Percentiles rank a stretch among this genome's conserved stretches.
These are phyloP conservation scores for Clitopilus hobsonii DNA, from an alignment of 768 basidiomycete species.

Conservation along the genomic window DNA sequence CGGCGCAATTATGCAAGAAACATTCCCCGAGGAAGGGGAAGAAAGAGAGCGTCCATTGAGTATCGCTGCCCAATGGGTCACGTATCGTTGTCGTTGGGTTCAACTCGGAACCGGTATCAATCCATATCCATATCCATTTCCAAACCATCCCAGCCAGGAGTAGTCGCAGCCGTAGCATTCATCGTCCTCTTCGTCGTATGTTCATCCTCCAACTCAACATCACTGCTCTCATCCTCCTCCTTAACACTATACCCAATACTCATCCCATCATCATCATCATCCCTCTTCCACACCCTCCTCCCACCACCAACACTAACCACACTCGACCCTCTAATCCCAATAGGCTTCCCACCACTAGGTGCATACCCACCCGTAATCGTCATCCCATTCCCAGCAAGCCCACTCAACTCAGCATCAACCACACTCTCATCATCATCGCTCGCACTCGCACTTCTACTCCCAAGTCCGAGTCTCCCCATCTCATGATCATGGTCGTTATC, in stretches of 20 bases:
- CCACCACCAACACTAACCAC: slow-evolving; percentile 6
- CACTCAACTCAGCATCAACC: slow-evolving; percentile 20
- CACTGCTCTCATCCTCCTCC: slow-evolving; percentile 42
- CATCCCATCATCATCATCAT: slow-evolving; percentile 33
- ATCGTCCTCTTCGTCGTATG: too few species aligned
- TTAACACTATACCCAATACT: slow-evolving; percentile 32
- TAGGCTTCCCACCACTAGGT: slow-evolving; percentile 5
- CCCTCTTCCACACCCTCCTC: slow-evolving; percentile 30
- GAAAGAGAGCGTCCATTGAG: too few species aligned
- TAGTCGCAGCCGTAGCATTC: slow-evolving; percentile 19
- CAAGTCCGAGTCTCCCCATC: slow-evolving; percentile 18
- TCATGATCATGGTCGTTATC: slow-evolving; percentile 26
- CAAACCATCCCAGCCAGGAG: slow-evolving; percentile 47
- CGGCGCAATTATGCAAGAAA: too few species aligned
- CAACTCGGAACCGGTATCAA: too few species aligned
- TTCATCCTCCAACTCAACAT: slow-evolving; percentile 19
- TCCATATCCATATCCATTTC: slow-evolving; percentile 78
- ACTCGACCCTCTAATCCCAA: background rate
- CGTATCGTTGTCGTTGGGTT: background rate
- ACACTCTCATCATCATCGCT: slow-evolving; percentile 31
- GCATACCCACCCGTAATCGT: slow-evolving; percentile 15
- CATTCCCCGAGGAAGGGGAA: background rate
- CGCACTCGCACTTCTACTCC: slow-evolving; percentile 24
- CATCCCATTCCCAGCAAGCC: slow-evolving; percentile 20
- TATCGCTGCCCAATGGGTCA: too few species aligned